Evolutionary conservation across 108 stramenopile genomes (phyloP).

Genomic region (Craspedostauros australis): DNA sequence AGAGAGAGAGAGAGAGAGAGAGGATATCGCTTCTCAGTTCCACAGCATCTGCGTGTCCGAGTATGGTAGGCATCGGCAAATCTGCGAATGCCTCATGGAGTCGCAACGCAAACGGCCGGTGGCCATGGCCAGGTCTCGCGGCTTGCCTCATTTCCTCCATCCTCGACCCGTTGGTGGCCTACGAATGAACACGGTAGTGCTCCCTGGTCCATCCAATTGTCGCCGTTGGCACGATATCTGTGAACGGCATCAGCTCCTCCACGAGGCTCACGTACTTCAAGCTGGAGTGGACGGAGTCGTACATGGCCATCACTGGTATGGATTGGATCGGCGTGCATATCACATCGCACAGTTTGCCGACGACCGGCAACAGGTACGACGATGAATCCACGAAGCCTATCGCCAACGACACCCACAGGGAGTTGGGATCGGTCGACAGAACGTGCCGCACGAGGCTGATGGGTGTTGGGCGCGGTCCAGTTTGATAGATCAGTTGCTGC

Average conservation of each 20-base stretch:
- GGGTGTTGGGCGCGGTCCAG: constrained; percentile 76
- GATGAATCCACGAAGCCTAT: constrained; percentile 78
- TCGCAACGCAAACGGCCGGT: too few species aligned
- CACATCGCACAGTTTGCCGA: constrained; percentile 84
- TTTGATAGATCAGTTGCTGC: constrained; percentile 67
- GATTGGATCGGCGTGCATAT: constrained; percentile 87
- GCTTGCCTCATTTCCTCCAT: too few species aligned
- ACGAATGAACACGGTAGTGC: too few species aligned
- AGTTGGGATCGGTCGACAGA: constrained; percentile 56
- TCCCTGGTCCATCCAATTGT: constrained; percentile 91
- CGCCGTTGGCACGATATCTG: constrained; percentile 86
- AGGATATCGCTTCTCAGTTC: too few species aligned
- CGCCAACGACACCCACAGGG: constrained; percentile 46
- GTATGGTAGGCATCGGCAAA: too few species aligned
- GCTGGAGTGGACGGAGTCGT: constrained; percentile 57
- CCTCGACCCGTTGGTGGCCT: too few species aligned
- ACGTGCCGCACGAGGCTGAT: constrained; percentile 42
- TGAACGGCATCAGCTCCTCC: constrained; percentile 90
- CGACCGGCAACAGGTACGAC: constrained; percentile 76
- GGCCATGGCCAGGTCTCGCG: too few species aligned
- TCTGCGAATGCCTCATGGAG: too few species aligned
- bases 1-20: too few species aligned
- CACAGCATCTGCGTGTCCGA: too few species aligned
- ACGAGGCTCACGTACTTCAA: constrained; percentile 73
- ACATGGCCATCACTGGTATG: constrained; percentile 82